Evolutionary conservation across 257 asterid species (phyloP).

Genomic region (Solanum rostratum): DNA sequence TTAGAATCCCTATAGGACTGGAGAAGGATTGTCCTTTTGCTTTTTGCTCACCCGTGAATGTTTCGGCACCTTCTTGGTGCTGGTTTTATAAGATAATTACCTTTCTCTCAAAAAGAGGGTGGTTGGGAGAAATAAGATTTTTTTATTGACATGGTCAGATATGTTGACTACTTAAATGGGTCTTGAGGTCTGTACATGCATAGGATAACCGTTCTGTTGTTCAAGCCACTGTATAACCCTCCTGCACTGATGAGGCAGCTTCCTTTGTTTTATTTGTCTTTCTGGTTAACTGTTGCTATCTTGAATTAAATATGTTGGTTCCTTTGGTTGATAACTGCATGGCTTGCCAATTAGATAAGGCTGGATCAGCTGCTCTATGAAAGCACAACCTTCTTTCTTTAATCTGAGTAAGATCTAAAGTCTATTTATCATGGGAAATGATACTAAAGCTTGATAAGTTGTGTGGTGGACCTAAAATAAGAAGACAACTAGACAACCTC

Average conservation of each 20-base stretch:
- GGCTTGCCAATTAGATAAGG: background rate
- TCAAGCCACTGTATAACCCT: background rate
- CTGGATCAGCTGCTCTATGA: background rate
- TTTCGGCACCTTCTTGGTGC: background rate
- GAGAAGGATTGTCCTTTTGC: background rate
- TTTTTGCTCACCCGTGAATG: background rate
- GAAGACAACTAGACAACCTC: background rate
- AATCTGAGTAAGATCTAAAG: background rate
- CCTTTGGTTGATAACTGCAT: background rate
- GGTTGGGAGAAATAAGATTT: background rate
- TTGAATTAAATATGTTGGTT: background rate
- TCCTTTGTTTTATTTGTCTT: background rate
- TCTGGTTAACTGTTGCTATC: background rate
- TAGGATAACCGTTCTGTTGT: background rate
- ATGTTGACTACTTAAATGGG: background rate
- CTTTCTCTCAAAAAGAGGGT: background rate
- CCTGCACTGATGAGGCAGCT: background rate
- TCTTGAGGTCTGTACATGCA: background rate
- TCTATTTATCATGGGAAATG: background rate
- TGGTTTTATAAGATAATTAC: background rate
- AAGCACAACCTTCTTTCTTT: background rate
- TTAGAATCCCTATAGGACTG: background rate
- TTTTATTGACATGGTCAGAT: background rate
- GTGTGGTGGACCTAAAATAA: background rate
- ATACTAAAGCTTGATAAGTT: background rate